Conservation (phyloP, 176 grass and related monocot genomes). For the Poa annua region DNA sequence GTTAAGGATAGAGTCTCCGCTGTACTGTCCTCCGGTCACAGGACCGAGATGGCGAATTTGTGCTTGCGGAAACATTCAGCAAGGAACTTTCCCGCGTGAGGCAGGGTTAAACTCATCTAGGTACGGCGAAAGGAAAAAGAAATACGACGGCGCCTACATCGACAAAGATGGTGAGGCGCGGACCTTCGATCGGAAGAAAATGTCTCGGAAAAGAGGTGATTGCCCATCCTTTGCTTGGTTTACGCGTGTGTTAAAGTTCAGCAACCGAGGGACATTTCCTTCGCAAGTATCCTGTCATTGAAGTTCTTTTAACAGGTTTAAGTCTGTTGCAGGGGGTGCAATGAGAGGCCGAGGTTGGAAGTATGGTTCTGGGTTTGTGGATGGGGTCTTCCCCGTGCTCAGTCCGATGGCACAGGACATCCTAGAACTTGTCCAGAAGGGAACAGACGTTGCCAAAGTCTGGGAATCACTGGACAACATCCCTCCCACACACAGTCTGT, state of each 20-base stretch:
- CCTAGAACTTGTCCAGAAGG: constrained; percentile 68
- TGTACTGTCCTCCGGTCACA: constrained; percentile 32
- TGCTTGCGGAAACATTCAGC: constrained; percentile 35
- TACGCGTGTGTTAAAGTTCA: not conserved
- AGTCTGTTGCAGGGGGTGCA: constrained; percentile 56
- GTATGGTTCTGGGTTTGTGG: constrained; percentile 87
- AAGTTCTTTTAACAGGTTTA: constrained; percentile 9
- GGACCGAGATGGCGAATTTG: constrained; percentile 45
- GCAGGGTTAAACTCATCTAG: constrained; percentile 30
- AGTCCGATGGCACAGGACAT: constrained; percentile 86
- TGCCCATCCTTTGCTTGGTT: constrained; percentile 2
- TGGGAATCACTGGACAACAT: constrained; percentile 67
- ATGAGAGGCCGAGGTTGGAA: constrained; percentile 83
- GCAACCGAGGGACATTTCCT: not conserved
- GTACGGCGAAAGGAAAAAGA: constrained; percentile 46
- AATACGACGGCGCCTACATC: constrained; percentile 60
- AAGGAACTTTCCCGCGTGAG: constrained; percentile 31
- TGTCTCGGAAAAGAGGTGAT: constrained; percentile 82
- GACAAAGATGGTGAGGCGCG: constrained; percentile 72
- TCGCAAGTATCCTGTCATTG: not conserved
- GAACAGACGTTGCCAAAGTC: constrained; percentile 53
- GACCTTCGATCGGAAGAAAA: constrained; percentile 66
- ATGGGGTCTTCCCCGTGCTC: constrained; percentile 85
- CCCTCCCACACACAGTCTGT: constrained; percentile 64
- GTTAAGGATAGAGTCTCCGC: constrained; percentile 53